These are phyloP conservation scores for Neonectria ditissima DNA, from an alignment of 2,329 filamentous ascomycete genomes.

Conservation along the genomic window DNA sequence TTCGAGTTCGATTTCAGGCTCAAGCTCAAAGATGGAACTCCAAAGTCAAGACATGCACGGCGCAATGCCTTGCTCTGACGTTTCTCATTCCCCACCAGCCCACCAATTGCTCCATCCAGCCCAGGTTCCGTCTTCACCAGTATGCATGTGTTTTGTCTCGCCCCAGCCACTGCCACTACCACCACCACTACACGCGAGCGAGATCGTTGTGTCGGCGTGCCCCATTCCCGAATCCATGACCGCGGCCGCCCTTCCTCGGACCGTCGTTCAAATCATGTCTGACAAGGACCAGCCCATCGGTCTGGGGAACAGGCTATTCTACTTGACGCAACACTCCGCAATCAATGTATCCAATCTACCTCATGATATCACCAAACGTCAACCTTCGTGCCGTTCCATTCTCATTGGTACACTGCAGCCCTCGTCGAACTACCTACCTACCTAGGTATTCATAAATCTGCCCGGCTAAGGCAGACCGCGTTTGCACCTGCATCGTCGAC, in stretches of 20 bases:
- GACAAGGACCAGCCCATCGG: conserved; percentile 42
- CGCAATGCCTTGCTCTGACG: conserved; percentile 19
- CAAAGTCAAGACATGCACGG: conserved; percentile 18
- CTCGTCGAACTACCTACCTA: neutral
- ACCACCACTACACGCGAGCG: conserved; percentile 2
- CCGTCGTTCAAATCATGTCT: conserved; percentile 32
- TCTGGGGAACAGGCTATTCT: conserved; percentile 18
- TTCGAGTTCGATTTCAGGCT: conserved; percentile 14
- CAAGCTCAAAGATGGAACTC: neutral
- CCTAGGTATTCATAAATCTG: conserved; percentile 12
- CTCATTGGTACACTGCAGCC: conserved; percentile 7
- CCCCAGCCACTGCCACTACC: conserved; percentile 2
- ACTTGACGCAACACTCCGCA: no score
- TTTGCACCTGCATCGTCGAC: conserved; percentile 13
- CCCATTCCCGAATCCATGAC: conserved; percentile 25
- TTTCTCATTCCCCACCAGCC: conserved; percentile 10
- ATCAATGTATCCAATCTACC: neutral
- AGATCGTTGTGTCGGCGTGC: conserved; percentile 2
- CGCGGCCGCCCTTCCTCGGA: conserved; percentile 19
- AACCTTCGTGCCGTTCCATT: neutral
- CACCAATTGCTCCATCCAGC: conserved; percentile 2
- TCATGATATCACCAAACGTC: conserved; percentile 8
- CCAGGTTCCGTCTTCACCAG: conserved; percentile 4
- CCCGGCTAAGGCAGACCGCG: conserved; percentile 18
- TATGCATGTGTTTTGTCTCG: neutral